Evolutionary conservation across 2,329 filamentous ascomycete genomes (phyloP), one percentile per base, ranked within the genome.

Genomic region (Cercospora nicotianae): DNA sequence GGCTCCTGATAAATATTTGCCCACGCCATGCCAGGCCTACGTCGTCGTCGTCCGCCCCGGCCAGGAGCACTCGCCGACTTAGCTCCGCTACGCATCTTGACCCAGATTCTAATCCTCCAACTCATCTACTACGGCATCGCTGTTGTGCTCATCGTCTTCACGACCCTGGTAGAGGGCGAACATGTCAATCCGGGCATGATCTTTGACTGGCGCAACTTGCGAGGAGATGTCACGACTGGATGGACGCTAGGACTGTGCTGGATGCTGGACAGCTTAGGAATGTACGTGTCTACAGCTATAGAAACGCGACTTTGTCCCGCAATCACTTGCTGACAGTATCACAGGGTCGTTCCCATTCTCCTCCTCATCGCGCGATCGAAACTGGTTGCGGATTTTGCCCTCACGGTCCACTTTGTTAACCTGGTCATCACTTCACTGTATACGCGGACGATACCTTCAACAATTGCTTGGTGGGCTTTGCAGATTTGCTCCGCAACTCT

Each of bases 381-480:
- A 80, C 90, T 98, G 69, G 91, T 98, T 61, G 93, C 93, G 73
- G 95, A 99, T 81, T 99, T 98, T 79, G 92, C 93, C 33, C 83
- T 97, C 26, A 97, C 94, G 2, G 87, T 97, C 18, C 93, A 96
- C 81, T 87, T 91, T 78, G 83, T 97, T 51, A 92, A 97, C 78
- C 86, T 97, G 63, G 71, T 95, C 75, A 80, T 92, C 75, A 91
- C 92, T 30, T 90, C 89, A 20, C 79, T 97, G 36, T 97, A 96
- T 80, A 90, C 91, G 3, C 88, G 89, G 75, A 86, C 87, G 9
- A 78, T 98, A 30, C 95, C 95, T 1, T 84, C 86, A 9, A 90
- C 94, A 78, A 81, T 88, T 71, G 90, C 96, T 75, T 99, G 95
- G 95, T 99, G 95, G 94, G 83, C 81, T 1, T 79, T 91, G 0